Percentiles rank a stretch among this genome's conserved stretches.
These are phyloP conservation scores for Casuarina cunninghamiana DNA, from an alignment of 306 rosid genomes.

Conservation along the genomic window DNA sequence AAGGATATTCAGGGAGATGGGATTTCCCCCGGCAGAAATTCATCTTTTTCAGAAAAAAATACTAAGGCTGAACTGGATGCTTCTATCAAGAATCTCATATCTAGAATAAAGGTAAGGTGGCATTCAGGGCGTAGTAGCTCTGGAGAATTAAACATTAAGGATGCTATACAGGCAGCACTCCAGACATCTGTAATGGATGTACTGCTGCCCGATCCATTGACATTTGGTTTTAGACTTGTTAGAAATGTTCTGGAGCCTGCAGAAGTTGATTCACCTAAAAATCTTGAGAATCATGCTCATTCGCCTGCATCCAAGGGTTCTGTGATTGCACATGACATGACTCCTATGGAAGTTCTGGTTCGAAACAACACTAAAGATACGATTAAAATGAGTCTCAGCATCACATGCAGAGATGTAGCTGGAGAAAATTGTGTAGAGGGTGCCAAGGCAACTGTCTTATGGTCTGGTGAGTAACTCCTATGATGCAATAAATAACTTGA, in stretches of 20 bases:
- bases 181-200: conserved; percentile 92
- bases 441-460: conserved; percentile 79
- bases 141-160: conserved; percentile 87
- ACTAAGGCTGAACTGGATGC: conserved; percentile 86
- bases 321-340: conserved; percentile 78
- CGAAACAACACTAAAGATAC: conserved; percentile 88
- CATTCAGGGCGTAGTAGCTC: conserved; percentile 84
- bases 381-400: conserved; percentile 77
- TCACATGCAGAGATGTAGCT: conserved; percentile 90
- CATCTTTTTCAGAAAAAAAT: conserved; percentile 71
- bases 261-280: conserved; percentile 25
- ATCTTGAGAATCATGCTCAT: conserved; percentile 27
- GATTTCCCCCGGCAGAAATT: conserved; percentile 43
- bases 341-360: conserved; percentile 83
- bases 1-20: conserved; percentile 62
- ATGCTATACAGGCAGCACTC: conserved; percentile 90
- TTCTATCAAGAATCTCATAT: conserved; percentile 84
- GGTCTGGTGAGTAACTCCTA: conserved; percentile 63
- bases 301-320: conserved; percentile 56
- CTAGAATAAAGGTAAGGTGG: conserved; percentile 89
- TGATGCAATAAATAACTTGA: not conserved
- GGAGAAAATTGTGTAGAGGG: conserved; percentile 88
- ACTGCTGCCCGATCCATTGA: conserved; percentile 91
- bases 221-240: conserved; percentile 81
- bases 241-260: conserved; percentile 39